Evolutionary conservation across 2,329 filamentous ascomycete genomes (phyloP).

Genomic region (Diaporthe amygdali): DNA sequence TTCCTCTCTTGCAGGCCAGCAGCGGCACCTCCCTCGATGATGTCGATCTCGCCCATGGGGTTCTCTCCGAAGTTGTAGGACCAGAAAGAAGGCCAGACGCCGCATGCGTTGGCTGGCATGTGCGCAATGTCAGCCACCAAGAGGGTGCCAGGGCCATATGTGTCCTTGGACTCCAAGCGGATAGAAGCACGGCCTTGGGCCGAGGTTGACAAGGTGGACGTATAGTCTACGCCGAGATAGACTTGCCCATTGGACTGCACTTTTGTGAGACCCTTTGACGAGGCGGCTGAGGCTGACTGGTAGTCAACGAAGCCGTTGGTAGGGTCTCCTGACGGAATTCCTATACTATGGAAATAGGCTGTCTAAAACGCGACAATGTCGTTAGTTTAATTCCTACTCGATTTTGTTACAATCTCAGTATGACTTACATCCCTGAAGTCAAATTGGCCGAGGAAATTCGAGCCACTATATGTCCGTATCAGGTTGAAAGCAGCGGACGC

Average conservation of each 20-base stretch:
- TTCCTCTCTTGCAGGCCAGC: slow-evolving; percentile 49
- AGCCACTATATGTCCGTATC: slow-evolving; percentile 1
- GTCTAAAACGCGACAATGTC: not conserved
- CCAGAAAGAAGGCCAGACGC: slow-evolving; percentile 54
- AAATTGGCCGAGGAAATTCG: not conserved
- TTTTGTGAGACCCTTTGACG: slow-evolving; percentile 45
- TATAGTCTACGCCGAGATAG: slow-evolving; percentile 50
- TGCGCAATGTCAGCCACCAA: slow-evolving; percentile 53
- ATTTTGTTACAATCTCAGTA: no score
- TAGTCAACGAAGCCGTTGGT: slow-evolving; percentile 37
- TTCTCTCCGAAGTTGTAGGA: slow-evolving; percentile 47
- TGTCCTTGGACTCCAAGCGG: slow-evolving; percentile 49
- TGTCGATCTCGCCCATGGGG: slow-evolving; percentile 56
- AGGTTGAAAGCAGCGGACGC: not conserved
- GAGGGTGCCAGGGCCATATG: slow-evolving; percentile 48
- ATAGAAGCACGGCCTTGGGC: slow-evolving; percentile 46
- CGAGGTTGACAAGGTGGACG: slow-evolving; percentile 36
- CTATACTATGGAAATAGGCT: slow-evolving; percentile 6
- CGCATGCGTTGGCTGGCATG: slow-evolving; percentile 52
- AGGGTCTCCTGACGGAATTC: slow-evolving; percentile 24
- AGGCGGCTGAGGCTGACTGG: slow-evolving; percentile 41
- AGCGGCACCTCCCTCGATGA: slow-evolving; percentile 46
- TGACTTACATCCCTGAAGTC: not conserved
- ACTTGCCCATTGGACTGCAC: slow-evolving; percentile 36
- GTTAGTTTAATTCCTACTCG: not conserved